These are phyloP conservation scores for Geosmithia flava DNA, from an alignment of 2,329 filamentous ascomycete genomes.

Conservation along the genomic window DNA sequence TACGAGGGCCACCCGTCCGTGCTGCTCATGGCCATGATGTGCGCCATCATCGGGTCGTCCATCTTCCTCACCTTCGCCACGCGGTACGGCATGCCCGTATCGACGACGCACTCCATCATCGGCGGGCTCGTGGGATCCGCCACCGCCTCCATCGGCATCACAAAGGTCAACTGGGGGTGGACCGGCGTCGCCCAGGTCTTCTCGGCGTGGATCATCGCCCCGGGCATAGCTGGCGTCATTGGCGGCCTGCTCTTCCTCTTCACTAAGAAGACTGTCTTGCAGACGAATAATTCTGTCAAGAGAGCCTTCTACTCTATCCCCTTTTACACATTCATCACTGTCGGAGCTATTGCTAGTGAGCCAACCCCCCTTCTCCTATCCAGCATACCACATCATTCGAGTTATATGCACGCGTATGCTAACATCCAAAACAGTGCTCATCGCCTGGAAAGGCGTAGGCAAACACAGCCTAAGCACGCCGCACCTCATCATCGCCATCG, in stretches of 20 bases:
- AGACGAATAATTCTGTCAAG: conserved; percentile 13
- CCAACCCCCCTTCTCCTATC: neutral
- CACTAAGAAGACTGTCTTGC: conserved; percentile 19
- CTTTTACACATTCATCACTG: conserved; percentile 23
- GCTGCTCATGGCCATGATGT: conserved; percentile 41
- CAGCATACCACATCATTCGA: neutral
- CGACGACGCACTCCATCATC: conserved; percentile 40
- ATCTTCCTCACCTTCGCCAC: conserved; percentile 41
- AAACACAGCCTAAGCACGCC: conserved; percentile 8
- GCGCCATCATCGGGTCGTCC: conserved; percentile 35
- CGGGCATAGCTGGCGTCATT: conserved; percentile 17
- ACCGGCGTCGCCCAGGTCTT: conserved; percentile 24
- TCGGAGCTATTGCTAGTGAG: conserved; percentile 20
- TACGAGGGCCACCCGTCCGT: conserved; percentile 31
- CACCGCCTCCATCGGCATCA: conserved; percentile 20
- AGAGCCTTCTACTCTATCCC: conserved; percentile 22
- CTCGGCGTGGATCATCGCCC: conserved; percentile 23
- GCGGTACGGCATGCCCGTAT: conserved; percentile 36
- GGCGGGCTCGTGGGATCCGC: conserved; percentile 24
- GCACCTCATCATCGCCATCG: conserved; percentile 20
- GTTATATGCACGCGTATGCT: conserved; percentile 2
- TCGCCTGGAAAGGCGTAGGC: conserved; percentile 29
- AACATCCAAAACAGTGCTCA: conserved; percentile 29
- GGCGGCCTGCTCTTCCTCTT: conserved; percentile 18
- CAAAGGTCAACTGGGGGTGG: conserved; percentile 22